Evolutionary conservation across 169 alveolate genomes (phyloP).

Genomic region (Babesia microti): DNA sequence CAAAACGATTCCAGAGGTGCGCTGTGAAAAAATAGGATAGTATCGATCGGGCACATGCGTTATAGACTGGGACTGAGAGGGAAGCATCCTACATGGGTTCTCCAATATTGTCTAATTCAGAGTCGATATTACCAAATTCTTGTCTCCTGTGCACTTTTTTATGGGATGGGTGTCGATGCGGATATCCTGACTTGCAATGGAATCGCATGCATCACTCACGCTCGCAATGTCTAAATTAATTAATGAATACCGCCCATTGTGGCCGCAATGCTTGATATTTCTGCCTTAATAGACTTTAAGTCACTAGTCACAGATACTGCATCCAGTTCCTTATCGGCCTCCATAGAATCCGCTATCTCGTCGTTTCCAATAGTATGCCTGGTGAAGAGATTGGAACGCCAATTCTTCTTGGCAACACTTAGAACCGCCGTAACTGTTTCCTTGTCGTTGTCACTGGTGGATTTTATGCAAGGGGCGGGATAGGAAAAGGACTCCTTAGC

Average conservation of each 20-base stretch:
- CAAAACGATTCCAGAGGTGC: slow-evolving; percentile 72
- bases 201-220: slow-evolving; percentile 23
- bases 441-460: slow-evolving; percentile 56
- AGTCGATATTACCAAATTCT: slow-evolving; percentile 15
- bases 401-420: no score
- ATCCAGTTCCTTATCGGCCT: neutral
- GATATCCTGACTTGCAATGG: slow-evolving; percentile 4
- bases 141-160: slow-evolving; percentile 14
- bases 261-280: slow-evolving; percentile 59
- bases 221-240: slow-evolving; percentile 18
- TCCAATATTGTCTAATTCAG: slow-evolving; percentile 26
- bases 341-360: neutral
- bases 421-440: slow-evolving; percentile 72
- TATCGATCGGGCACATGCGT: slow-evolving; percentile 56
- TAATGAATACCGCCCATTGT: slow-evolving; percentile 47
- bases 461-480: slow-evolving; percentile 59
- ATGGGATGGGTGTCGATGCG: slow-evolving; percentile 5
- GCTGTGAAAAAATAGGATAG: slow-evolving; percentile 71
- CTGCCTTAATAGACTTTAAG: slow-evolving; percentile 23
- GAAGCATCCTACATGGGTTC: slow-evolving; percentile 85
- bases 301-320: neutral
- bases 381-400: slow-evolving; percentile 16
- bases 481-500: slow-evolving; percentile 56
- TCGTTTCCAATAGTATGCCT: neutral
- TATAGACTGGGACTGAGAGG: slow-evolving; percentile 71